Conservation (phyloP, 352 stramenopile species). For the Pythium brassicae region DNA sequence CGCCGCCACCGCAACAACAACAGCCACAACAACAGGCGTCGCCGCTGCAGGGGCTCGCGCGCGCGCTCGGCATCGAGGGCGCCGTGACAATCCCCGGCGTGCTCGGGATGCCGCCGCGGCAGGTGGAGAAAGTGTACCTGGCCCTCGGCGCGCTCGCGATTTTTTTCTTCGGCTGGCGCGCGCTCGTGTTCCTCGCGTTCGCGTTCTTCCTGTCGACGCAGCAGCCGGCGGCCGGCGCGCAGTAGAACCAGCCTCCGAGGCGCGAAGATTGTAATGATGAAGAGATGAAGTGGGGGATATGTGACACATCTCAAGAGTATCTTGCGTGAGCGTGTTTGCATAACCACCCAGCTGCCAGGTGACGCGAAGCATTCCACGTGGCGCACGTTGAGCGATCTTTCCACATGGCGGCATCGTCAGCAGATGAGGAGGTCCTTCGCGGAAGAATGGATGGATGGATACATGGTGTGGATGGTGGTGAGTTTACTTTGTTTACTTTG, state of each 20-base stretch:
- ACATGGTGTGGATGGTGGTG: not conserved
- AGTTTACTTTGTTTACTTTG: not conserved
- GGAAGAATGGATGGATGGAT: not conserved
- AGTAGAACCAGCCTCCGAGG: not conserved
- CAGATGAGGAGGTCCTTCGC: too few relatives aligned
- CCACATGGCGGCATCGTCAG: not conserved
- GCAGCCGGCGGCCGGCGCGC: slow-evolving; percentile 16
- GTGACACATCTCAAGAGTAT: too few relatives aligned
- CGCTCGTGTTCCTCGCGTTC: slow-evolving; percentile 66
- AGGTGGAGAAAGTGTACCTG: slow-evolving; percentile 72
- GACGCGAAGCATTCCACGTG: not conserved
- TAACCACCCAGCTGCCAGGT: too few relatives aligned
- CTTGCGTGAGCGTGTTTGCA: too few relatives aligned
- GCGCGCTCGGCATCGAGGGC: slow-evolving; percentile 57
- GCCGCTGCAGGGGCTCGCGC: slow-evolving; percentile 40
- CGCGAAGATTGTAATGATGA: not conserved
- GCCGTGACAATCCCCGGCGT: slow-evolving; percentile 55
- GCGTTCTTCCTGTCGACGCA: slow-evolving; percentile 59
- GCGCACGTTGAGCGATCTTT: not conserved
- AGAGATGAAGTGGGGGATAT: not conserved
- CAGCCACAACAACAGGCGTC: slow-evolving; percentile 19
- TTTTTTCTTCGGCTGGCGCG: slow-evolving; percentile 65
- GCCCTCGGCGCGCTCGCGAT: slow-evolving; percentile 48
- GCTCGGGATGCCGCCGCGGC: slow-evolving; percentile 41
- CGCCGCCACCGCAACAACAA: not conserved